Base-by-base conservation (phyloP, 768 basidiomycete genomes). In the Cubamyces sp. region DNA sequence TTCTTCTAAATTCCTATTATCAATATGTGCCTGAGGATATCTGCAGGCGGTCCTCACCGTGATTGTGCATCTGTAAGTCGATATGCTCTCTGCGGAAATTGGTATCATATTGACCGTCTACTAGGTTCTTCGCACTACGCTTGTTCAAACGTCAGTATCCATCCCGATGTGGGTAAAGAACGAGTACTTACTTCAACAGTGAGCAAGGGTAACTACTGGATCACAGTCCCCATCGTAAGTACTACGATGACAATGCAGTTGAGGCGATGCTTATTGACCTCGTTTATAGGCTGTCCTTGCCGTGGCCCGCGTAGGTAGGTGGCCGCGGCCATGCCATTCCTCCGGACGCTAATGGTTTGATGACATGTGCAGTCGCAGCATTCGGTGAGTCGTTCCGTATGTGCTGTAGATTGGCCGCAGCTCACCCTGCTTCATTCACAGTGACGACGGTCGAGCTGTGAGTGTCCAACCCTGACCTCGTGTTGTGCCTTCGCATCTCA, bases 111-210 rank as follows among this genome's bases (percentile, higher is more conserved):
- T 25, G 25, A 40, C 39, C 34, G 46, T n/a, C 39, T 4, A 3
- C 6, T 25, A 72, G 70, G 18, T 72, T 72, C 62, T 72, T 71
- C 57, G 60, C 62, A 12, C 57, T 67, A 34, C 59, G 71, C 34
- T 42, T 72, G 25, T 67, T 66, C 41, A 69, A 61, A 39, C 53
- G 70, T 71, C 30, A 40, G 69, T 65, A 9, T 15, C 37, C 2
- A 5, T 11, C 26, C 5, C 28, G 2, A 12, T 3, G 37, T 37
- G 7, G n/a, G 19, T 34, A 16, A 4, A 2, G 6, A 0, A 41
- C 11, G 55, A 64, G 43, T 61, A 23, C 45, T 46, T 18, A 49
- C 21, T 18, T 47, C 11, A n/a, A 47, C 61, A 69, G 66, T 71
- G 39, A 70, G 66, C 65, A 68, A 68, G 50, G 64, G 67, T 28